phyloP scores from a whole-genome alignment of 2,329 filamentous ascomycete genomes.

The Monosporascus sp. region DNA sequence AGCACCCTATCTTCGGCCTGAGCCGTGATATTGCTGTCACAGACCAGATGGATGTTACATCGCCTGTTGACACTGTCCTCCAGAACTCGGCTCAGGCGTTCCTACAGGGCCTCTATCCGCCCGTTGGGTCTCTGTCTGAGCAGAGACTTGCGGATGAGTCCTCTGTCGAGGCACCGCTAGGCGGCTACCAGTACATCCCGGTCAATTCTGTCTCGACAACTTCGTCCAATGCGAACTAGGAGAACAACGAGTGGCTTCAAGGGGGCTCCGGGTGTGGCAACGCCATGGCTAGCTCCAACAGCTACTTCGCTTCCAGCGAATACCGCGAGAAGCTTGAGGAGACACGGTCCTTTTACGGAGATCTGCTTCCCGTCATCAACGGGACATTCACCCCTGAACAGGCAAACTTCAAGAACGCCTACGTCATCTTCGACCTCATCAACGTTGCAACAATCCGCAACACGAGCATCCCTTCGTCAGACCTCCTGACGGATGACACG shows the following conservation, averaged over 20 bases:
- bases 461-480: constrained; percentile 48
- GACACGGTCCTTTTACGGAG: constrained; percentile 56
- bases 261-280: constrained; percentile 52
- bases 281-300: constrained; percentile 49
- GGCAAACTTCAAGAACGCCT: constrained; percentile 55
- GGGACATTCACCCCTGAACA: constrained; percentile 40
- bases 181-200: constrained; percentile 81
- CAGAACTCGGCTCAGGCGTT: constrained; percentile 77
- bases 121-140: constrained; percentile 50
- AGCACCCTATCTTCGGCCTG: constrained; percentile 59
- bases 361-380: constrained; percentile 50
- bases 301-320: constrained; percentile 44
- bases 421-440: constrained; percentile 57
- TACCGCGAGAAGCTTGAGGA: constrained; percentile 39
- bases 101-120: constrained; percentile 82
- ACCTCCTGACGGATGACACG: constrained; percentile 55
- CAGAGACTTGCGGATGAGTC: constrained; percentile 69
- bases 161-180: constrained; percentile 60
- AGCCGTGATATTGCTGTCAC: constrained; percentile 60
- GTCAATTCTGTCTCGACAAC: constrained; percentile 55
- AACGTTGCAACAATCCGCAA: constrained; percentile 59
- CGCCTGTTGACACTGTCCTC: constrained; percentile 71
- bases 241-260: constrained; percentile 55
- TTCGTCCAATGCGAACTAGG: constrained; percentile 49
- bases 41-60: constrained; percentile 65